Evolutionary conservation across 169 alveolate species (phyloP).

Genomic region (Prorocentrum cordatum): DNA sequence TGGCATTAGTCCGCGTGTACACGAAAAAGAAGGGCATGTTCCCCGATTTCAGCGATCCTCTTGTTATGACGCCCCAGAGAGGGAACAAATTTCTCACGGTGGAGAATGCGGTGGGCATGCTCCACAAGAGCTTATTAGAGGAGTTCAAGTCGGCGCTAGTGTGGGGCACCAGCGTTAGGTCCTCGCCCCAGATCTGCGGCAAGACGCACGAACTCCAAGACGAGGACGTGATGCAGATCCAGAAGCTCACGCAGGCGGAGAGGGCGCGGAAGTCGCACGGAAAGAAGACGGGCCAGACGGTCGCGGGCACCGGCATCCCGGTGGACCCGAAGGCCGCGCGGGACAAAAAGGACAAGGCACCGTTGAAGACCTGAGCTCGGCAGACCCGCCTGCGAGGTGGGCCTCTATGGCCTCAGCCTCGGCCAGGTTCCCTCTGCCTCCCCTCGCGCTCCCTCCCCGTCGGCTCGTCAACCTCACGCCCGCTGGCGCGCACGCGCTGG

Average conservation of each 20-base stretch:
- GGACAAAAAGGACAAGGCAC: neutral
- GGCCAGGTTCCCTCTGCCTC: too few relatives aligned
- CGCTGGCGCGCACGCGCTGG: too few relatives aligned
- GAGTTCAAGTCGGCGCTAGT: constrained; percentile 91
- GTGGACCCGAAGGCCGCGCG: constrained; percentile 49
- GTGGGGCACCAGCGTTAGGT: constrained; percentile 94
- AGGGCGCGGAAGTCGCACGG: constrained; percentile 4
- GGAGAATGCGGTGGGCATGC: constrained; percentile 67
- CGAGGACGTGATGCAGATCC: constrained; percentile 70
- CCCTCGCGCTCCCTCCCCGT: too few relatives aligned
- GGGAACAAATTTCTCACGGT: constrained; percentile 70
- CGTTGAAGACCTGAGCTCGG: constrained; percentile 36
- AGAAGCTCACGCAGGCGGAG: constrained; percentile 20
- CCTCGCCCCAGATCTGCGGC: constrained; percentile 61
- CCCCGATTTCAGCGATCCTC: constrained; percentile 95
- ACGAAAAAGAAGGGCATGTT: constrained; percentile 95
- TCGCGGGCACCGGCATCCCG: constrained; percentile 38
- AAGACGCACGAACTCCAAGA: constrained; percentile 59
- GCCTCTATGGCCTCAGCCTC: too few relatives aligned
- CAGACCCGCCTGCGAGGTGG: too few relatives aligned
- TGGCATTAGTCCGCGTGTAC: constrained; percentile 93
- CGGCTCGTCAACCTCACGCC: too few relatives aligned
- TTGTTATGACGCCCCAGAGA: constrained; percentile 84
- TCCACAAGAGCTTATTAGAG: neutral
- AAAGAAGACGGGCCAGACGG: constrained; percentile 62